Percentiles rank a stretch among this genome's conserved stretches.
Conservation (phyloP, 2,329 filamentous ascomycete species). For the Penicillium sp. region DNA sequence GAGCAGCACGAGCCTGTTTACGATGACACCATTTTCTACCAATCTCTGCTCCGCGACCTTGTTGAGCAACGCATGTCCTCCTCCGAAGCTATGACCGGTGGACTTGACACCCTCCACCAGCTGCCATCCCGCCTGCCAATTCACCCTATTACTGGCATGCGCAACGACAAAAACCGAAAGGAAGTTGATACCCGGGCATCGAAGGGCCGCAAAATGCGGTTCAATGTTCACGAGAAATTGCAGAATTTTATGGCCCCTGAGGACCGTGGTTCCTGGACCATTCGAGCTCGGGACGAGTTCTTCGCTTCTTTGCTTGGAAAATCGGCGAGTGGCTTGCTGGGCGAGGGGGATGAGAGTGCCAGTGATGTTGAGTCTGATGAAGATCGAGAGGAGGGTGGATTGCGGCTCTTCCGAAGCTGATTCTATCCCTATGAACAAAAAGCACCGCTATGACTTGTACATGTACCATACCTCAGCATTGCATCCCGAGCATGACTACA, state of each 20-base stretch:
- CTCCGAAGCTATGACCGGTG: conserved; percentile 52
- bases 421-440: not conserved
- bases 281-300: conserved; percentile 73
- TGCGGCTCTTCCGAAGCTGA: conserved; percentile 36
- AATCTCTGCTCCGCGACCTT: conserved; percentile 86
- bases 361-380: conserved; percentile 31
- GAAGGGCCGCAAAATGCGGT: conserved; percentile 91
- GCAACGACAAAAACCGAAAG: conserved; percentile 69
- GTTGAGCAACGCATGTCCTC: conserved; percentile 78
- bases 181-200: conserved; percentile 91
- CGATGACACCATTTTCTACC: conserved; percentile 95
- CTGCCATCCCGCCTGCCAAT: conserved; percentile 40
- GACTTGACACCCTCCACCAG: conserved; percentile 42
- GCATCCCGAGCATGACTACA: not conserved
- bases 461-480: conserved; percentile 2
- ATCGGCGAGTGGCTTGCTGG: conserved; percentile 63
- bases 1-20: conserved; percentile 63
- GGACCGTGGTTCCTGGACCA: conserved; percentile 77
- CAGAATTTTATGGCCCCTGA: conserved; percentile 98
- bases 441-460: not conserved
- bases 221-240: conserved; percentile 93
- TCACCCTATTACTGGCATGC: conserved; percentile 46
- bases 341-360: conserved; percentile 59
- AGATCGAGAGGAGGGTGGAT: conserved; percentile 35
- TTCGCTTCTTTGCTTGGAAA: conserved; percentile 72